Evolutionary conservation across 345 rosid genomes (phyloP), one percentile per base, ranked within the genome.

Genomic region (Salix viminalis): DNA sequence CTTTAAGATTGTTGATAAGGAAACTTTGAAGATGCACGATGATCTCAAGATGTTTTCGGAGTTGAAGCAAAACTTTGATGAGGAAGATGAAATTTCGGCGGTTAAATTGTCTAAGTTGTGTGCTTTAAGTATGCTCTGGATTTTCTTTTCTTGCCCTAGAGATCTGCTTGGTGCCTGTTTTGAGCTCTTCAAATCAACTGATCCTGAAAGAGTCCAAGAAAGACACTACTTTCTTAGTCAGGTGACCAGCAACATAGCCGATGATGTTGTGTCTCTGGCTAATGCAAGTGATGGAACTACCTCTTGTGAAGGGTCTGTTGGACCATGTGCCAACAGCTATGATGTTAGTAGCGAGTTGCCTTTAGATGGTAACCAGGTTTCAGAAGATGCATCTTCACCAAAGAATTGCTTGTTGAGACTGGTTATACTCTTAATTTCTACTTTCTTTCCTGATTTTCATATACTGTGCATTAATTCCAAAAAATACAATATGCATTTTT

Each of bases 91-190:
- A 75, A 80, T 87, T 76, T 77, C 91, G 7, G 54, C 77, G 60
- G 84, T 77, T 80, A 96, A 90, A 83, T 78, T 92, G 67, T 84
- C 89, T 76, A 90, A 90, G 80, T 85, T 91, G 52, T 84, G 84
- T 76, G 89, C 84, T 41, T 74, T 93, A 69, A 81, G 91, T 81
- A 80, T 91, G 65, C 84, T 96, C 44, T 76, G 86, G 80, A 78
- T 96, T 78, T 88, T 92, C 81, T 90, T 89, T 80, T 85, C 82
- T 73, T 85, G 83, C 79, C 92, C 98, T 14, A 92, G 87, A 84
- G 82, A 87, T 73, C 64, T 92, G 71, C 89, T 96, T 70, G 85
- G 88, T 67, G 92, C 90, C 60, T 91, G 94, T 81, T 93, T 93
- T 87, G 95, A 90, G 77, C 91, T 91, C 78, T 78, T 91, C 76